Evolutionary conservation across 208 protist species (phyloP), one percentile per base, ranked within the genome.

Genomic region (Leishmania martiniquensis): DNA sequence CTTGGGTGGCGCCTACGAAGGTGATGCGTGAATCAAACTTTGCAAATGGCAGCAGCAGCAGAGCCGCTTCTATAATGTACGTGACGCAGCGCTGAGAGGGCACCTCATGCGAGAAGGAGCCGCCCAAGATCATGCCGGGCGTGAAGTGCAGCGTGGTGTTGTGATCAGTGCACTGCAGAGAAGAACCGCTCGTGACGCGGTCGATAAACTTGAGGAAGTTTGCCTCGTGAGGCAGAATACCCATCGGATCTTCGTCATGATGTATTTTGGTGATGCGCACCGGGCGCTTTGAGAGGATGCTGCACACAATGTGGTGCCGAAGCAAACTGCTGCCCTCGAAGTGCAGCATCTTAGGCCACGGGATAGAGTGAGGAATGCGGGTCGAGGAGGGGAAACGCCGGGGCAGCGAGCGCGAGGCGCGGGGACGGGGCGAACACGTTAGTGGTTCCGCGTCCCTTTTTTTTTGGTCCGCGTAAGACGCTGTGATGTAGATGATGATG

Each of bases 151-250:
- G 72, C 37, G 77, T 77, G 9, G 92, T 97, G 80, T 96, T 95
- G 82, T 93, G 79, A 13, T 96, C 85, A 4, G 78, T 86, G 66
- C 88, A 89, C 78, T 96, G 85, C 52, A 98, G 88, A 7, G 75
- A 80, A 3, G 93, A 96, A 1, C 96, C 96, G 69, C 91, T 96
- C 22, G 96, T 98, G 69, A 98, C 81, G 67, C 93, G 91, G 74
- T 96, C 94, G 55, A 98, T 90, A 66, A 98, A 97, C 84, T 97
- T 96, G 47, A 98, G 84, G 68, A 98, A 98, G 82, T 98, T 98
- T 17, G 90, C 94, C 81, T 98, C 94, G 63, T 85, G 84, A 3
- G 80, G 45, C 77, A 94, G 84, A 72, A 98, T 88, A 70, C 95
- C 95, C 70, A 87, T 82, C 2, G 92, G 91, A 39, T 95, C 91